Evolutionary conservation across 345 rosid genomes (phyloP).

Genomic region (Sisymbrium irio): DNA sequence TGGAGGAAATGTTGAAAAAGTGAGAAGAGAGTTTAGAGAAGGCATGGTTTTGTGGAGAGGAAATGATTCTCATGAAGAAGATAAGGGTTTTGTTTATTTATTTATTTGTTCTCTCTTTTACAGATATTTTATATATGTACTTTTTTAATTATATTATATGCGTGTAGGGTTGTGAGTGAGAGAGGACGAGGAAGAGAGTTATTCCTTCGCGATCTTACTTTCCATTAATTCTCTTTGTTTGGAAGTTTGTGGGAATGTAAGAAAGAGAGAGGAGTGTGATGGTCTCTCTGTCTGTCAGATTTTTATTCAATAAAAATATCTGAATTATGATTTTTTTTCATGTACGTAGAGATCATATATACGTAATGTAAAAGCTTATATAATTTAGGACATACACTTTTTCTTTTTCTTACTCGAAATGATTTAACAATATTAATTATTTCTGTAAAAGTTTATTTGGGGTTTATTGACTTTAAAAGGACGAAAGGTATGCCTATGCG

Average conservation of each 20-base stretch:
- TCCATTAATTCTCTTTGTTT: slow-evolving; percentile 89
- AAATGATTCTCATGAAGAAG: slow-evolving; percentile 52
- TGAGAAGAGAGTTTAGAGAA: slow-evolving; percentile 27
- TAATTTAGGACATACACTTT: slow-evolving; percentile 29
- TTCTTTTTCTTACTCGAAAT: slow-evolving; percentile 26
- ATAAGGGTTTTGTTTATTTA: slow-evolving; percentile 38
- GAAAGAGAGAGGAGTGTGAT: slow-evolving; percentile 37
- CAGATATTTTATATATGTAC: background rate
- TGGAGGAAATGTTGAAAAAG: slow-evolving; percentile 18
- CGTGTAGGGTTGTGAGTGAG: slow-evolving; percentile 32
- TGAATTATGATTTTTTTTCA: slow-evolving; percentile 12
- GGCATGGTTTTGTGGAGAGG: slow-evolving; percentile 46
- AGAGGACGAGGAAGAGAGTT: slow-evolving; percentile 35
- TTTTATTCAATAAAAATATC: slow-evolving; percentile 13
- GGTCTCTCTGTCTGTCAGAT: slow-evolving; percentile 36
- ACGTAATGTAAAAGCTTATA: slow-evolving; percentile 29
- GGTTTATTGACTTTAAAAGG: slow-evolving; percentile 50
- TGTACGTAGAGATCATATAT: slow-evolving; percentile 34
- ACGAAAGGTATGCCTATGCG: slow-evolving; percentile 38
- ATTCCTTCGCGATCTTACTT: slow-evolving; percentile 65
- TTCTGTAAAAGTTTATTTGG: slow-evolving; percentile 31
- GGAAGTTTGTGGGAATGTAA: slow-evolving; percentile 78
- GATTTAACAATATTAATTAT: slow-evolving; percentile 35
- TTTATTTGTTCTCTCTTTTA: background rate
- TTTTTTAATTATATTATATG: slow-evolving; percentile 5